Evolutionary conservation across 108 stramenopile species (phyloP).

Genomic region (Skeletonema marinoi): DNA sequence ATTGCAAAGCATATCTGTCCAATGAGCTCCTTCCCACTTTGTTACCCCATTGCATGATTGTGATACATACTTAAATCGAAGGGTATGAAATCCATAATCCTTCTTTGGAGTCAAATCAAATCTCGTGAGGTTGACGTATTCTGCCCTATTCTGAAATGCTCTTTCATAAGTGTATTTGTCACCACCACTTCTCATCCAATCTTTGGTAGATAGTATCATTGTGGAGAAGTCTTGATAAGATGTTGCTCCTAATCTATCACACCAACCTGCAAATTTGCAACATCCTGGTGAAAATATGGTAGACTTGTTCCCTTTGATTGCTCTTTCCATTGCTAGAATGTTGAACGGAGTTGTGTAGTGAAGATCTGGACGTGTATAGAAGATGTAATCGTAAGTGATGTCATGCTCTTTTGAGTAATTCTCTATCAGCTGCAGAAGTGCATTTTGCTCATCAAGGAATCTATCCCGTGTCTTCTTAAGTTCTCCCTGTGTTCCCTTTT

Average conservation of each 20-base stretch:
- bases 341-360: conserved; percentile 6
- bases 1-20: conserved; percentile 1
- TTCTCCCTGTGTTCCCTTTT: no score
- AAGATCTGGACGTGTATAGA: conserved; percentile 8
- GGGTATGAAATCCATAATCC: conserved; percentile 1
- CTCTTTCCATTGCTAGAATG: neutral
- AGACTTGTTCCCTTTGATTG: neutral
- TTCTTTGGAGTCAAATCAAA: conserved; percentile 7
- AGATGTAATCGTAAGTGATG: conserved; percentile 15
- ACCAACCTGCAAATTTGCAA: neutral
- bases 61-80: neutral
- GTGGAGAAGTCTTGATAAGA: conserved; percentile 3
- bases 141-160: neutral
- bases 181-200: neutral
- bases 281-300: conserved; percentile 2
- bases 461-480: neutral
- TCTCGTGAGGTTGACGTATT: neutral
- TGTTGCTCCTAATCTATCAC: neutral
- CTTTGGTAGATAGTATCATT: neutral
- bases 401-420: neutral
- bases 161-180: neutral
- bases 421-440: conserved; percentile 6
- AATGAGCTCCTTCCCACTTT: neutral
- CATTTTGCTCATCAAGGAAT: neutral
- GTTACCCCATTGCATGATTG: neutral